phyloP scores from a whole-genome alignment of 1,284 basidiomycete genomes.

The Volvariella volvacea region DNA sequence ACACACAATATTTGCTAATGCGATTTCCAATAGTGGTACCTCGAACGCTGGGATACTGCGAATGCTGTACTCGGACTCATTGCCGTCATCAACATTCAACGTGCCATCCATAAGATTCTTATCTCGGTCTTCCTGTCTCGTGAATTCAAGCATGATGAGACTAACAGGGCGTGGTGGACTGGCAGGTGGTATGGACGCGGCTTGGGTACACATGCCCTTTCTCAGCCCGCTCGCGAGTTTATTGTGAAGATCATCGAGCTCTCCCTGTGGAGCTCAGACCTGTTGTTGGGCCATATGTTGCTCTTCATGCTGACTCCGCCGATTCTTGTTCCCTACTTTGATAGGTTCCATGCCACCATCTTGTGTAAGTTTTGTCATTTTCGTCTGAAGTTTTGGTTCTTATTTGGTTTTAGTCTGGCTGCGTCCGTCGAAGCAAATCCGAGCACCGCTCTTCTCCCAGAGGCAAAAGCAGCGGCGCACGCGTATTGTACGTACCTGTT shows the following conservation, averaged over 20 bases:
- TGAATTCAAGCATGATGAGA: constrained; percentile 97
- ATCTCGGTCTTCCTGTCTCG: constrained; percentile 90
- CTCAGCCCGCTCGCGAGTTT: constrained; percentile 92
- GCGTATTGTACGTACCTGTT: constrained; percentile 64
- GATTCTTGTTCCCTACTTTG: constrained; percentile 80
- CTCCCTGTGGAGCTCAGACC: constrained; percentile 91
- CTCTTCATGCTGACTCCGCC: constrained; percentile 83
- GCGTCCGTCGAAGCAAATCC: constrained; percentile 85
- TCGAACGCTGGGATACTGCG: constrained; percentile 88
- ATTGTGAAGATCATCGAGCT: constrained; percentile 97
- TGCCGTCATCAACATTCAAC: constrained; percentile 81
- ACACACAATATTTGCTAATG: constrained; percentile 4
- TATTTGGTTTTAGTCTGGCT: constrained; percentile 59
- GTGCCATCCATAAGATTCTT: constrained; percentile 86
- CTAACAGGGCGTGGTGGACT: constrained; percentile 97
- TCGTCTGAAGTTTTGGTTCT: constrained; percentile 69
- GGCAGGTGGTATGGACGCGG: constrained; percentile 94
- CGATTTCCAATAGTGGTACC: constrained; percentile 80
- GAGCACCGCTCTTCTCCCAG: constrained; percentile 87
- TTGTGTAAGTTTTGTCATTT: constrained; percentile 77
- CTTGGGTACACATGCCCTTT: constrained; percentile 81
- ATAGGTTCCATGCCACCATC: constrained; percentile 88
- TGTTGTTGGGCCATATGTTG: constrained; percentile 76
- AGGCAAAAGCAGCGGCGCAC: constrained; percentile 84
- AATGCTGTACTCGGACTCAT: constrained; percentile 90